Base-by-base conservation (phyloP, 345 rosid genomes). In the Laguncularia racemosa region DNA sequence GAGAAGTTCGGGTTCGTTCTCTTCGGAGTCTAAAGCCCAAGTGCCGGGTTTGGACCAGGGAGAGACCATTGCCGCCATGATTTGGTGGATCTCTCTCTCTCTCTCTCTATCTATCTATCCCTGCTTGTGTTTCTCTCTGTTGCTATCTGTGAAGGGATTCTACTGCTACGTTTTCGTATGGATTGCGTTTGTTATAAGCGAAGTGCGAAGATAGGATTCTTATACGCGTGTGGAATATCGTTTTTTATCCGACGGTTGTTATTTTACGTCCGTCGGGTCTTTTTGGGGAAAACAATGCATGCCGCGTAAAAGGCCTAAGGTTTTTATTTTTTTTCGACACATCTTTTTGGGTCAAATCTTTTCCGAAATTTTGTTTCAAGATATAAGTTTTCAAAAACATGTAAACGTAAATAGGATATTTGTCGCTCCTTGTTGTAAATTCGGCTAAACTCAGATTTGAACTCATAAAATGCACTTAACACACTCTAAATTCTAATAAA, bases 1-100 rank as follows among this genome's bases (percentile, higher is more conserved):
- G 55, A 70, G 78, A 68, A 81, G 84, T 40, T 89, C 90, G 0
- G 72, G 86, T 53, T 87, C 99, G 61, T 85, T 75, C 53, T 85
- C 87, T 50, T 95, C 96, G 40, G 96, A 84, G 55, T 88, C 97
- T 4, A 82, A 78, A 45, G 99, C 96, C 97, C 99, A 95, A 11
- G 95, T 81, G 26, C 96, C 96, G 16, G 99, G 91, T 73, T 95
- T 95, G 15, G 78, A 72, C 99, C 99, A 95, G 3, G 85, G 85
- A 75, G 99, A 80, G 17, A 76, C 82, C 0, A 85, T 76, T 20
- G 96, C 93, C 80, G 96, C 91, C 97, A 90, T 90, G 46, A 14
- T 64, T 52, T 0, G 43, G 14, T 14, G 11, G 13, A 53, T 58
- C 53, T 50, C 14, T 46, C 2, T 58, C 17, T 49, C 23, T 56